Evolutionary conservation across 2,329 filamentous ascomycete species (phyloP).

Genomic region (Saccharata proteae): DNA sequence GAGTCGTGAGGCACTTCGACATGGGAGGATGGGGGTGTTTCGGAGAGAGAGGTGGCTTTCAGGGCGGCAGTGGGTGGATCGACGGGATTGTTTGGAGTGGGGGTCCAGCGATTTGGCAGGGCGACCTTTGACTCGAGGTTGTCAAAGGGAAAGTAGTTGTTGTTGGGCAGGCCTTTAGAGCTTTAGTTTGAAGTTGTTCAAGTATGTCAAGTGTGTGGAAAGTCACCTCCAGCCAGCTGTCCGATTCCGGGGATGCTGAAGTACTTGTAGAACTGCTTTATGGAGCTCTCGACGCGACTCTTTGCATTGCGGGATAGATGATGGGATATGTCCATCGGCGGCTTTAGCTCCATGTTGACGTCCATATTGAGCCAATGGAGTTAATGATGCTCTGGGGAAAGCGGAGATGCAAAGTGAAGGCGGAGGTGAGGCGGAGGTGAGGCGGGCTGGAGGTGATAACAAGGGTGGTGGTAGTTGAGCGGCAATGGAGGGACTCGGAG

Average conservation of each 20-base stretch:
- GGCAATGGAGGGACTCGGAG: no score
- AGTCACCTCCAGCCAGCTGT: conserved; percentile 46
- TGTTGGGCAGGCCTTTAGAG: conserved; percentile 60
- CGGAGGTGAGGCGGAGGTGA: no score
- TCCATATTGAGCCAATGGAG: no score
- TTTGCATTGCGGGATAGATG: conserved; percentile 61
- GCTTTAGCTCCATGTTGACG: conserved; percentile 17
- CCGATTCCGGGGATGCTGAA: conserved; percentile 53
- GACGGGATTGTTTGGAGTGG: conserved; percentile 51
- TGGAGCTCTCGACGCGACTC: conserved; percentile 48
- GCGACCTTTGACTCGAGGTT: conserved; percentile 75
- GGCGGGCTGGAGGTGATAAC: no score
- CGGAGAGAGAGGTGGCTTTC: conserved; percentile 20
- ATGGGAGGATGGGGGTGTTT: conserved; percentile 28
- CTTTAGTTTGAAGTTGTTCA: conserved; percentile 11
- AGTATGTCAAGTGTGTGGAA: background rate
- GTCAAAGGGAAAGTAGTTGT: conserved; percentile 78
- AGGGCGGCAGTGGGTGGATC: conserved; percentile 25
- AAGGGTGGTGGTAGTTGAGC: no score
- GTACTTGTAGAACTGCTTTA: conserved; percentile 82
- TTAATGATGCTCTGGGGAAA: no score
- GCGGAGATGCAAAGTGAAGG: no score
- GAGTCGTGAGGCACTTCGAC: conserved; percentile 62
- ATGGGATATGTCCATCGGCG: conserved; percentile 65
- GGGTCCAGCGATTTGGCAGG: conserved; percentile 60